Evolutionary conservation across 139 green algal genomes (phyloP).

Genomic region (Volvox reticuliferus): DNA sequence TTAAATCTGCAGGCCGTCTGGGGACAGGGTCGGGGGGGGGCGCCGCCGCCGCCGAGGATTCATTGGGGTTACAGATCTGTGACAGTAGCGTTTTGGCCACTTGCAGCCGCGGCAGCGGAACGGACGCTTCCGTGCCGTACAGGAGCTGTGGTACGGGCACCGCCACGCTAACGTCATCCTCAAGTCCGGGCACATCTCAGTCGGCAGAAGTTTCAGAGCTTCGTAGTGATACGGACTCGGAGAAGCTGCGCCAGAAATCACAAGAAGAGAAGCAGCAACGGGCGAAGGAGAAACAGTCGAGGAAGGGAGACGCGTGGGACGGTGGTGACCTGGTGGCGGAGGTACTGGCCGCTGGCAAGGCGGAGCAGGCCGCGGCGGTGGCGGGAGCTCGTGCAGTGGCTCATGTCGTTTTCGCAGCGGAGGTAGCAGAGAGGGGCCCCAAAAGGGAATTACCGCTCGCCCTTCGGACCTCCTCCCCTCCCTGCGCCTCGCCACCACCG

Average conservation of each 20-base stretch:
- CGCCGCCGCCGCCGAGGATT: neutral
- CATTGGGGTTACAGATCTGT: neutral
- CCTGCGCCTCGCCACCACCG: neutral
- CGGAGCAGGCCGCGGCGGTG: neutral
- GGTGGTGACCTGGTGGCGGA: neutral
- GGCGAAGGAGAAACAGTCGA: neutral
- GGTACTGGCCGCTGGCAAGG: neutral
- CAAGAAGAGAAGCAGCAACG: neutral
- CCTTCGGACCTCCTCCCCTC: neutral
- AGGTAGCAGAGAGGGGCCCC: neutral
- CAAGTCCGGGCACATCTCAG: constrained; percentile 14
- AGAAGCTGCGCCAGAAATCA: neutral
- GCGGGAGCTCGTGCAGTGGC: neutral
- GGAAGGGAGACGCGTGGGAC: neutral
- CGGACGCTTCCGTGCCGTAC: neutral
- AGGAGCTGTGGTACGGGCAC: constrained; percentile 20
- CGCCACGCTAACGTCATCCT: constrained; percentile 3
- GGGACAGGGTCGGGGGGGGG: neutral
- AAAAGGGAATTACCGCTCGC: neutral
- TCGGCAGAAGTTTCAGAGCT: neutral
- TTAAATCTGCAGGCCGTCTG: no score
- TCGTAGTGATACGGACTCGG: neutral
- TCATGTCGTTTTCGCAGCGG: neutral
- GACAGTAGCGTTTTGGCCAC: neutral
- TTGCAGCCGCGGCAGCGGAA: constrained; percentile 5